A percentile compares a stretch with the other conserved stretches of the same genome.
Evolutionary conservation across 345 rosid genomes (phyloP).

Genomic region (Eucalyptus brandiana): DNA sequence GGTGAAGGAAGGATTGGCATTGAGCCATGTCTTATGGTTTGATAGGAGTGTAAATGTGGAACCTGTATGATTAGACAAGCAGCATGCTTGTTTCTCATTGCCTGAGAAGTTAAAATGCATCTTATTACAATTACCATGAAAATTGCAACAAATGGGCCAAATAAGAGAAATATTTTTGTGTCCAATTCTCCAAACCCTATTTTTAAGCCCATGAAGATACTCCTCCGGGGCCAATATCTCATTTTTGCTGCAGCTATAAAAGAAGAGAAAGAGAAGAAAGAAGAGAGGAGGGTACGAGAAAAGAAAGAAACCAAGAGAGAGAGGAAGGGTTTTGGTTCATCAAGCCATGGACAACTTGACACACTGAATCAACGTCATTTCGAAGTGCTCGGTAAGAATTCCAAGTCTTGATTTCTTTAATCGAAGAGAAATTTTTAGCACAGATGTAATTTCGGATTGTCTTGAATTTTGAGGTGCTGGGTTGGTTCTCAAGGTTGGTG

Average conservation of each 20-base stretch:
- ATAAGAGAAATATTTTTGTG: neutral
- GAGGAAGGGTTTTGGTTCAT: neutral
- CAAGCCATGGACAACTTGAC: neutral
- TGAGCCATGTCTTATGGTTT: neutral
- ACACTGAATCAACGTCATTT: neutral
- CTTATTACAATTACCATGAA: neutral
- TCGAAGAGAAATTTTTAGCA: neutral
- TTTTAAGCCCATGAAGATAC: neutral
- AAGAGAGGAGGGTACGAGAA: neutral
- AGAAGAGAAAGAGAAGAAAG: neutral
- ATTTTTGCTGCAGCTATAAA: neutral
- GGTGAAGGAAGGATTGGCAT: neutral
- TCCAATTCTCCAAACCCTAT: neutral
- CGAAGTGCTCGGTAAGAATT: neutral
- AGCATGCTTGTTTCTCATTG: neutral
- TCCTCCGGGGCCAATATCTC: neutral
- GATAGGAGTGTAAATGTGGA: neutral
- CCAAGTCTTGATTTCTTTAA: neutral
- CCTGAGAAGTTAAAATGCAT: neutral
- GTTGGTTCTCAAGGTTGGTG: neutral
- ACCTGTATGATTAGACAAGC: neutral
- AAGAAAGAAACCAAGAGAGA: neutral
- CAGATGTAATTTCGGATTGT: neutral
- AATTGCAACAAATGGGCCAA: neutral
- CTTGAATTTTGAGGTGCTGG: neutral